Evolutionary conservation across 2,329 filamentous ascomycete species (phyloP).

Genomic region (Claviceps spartinae): DNA sequence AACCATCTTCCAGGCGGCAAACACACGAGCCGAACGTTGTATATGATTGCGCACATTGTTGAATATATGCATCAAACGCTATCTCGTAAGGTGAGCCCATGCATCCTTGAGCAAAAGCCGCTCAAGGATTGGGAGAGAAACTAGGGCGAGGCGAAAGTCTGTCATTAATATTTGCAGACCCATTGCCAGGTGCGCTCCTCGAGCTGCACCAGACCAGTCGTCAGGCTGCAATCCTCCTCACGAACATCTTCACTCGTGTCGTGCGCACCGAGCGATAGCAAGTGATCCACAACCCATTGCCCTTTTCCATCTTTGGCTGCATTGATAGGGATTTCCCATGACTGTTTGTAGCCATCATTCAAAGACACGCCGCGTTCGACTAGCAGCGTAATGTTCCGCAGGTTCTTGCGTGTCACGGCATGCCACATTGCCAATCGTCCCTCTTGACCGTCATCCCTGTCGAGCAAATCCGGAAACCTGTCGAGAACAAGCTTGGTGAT

Average conservation of each 20-base stretch:
- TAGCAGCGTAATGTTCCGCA: not conserved
- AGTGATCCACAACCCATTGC: not conserved
- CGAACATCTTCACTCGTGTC: not conserved
- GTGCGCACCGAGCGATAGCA: not conserved
- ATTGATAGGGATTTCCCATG: not conserved
- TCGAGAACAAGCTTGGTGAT: not conserved
- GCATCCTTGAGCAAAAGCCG: too few relatives aligned
- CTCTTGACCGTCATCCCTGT: not conserved
- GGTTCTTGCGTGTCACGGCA: not conserved
- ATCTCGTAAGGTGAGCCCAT: too few relatives aligned
- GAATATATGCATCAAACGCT: too few relatives aligned
- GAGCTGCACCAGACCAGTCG: not conserved
- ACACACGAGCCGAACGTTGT: too few relatives aligned
- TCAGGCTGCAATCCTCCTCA: not conserved
- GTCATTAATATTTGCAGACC: not conserved
- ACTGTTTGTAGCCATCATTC: not conserved
- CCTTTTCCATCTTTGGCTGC: not conserved
- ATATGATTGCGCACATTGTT: too few relatives aligned
- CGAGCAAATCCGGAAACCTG: not conserved
- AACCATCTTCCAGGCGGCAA: too few relatives aligned
- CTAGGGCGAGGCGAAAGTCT: too few relatives aligned
- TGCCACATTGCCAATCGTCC: not conserved
- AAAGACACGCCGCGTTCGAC: not conserved
- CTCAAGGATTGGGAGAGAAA: not conserved
- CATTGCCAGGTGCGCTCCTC: conserved; percentile 2